phyloP scores from a whole-genome alignment of 2,329 filamentous ascomycete species.

The Epichloe typhina region DNA sequence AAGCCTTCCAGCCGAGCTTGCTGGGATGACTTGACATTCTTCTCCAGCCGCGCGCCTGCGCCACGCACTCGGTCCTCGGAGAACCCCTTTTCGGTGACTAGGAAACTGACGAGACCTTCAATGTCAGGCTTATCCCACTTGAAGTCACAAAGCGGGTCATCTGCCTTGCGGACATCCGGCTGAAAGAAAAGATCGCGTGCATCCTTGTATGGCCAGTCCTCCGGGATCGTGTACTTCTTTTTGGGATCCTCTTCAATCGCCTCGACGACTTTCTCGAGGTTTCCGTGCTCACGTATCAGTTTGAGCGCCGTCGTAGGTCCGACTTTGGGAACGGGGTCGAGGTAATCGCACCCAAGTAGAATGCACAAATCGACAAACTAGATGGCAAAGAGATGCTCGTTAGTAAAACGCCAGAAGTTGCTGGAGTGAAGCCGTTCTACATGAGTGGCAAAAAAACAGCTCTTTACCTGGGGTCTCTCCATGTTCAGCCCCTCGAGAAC shows the following conservation, averaged over 20 bases:
- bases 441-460: not conserved
- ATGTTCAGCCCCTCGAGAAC: constrained; percentile 79
- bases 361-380: constrained; percentile 98
- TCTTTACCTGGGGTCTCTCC: constrained; percentile 65
- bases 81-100: constrained; percentile 93
- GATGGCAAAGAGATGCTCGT: not conserved
- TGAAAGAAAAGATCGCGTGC: constrained; percentile 85
- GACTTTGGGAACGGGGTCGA: constrained; percentile 90
- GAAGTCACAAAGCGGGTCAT: constrained; percentile 83
- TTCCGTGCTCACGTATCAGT: constrained; percentile 83
- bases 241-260: constrained; percentile 63
- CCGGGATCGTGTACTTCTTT: constrained; percentile 72
- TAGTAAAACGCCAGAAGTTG: constrained; percentile 5
- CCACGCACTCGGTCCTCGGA: constrained; percentile 83
- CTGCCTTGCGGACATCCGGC: constrained; percentile 74
- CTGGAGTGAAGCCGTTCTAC: not conserved
- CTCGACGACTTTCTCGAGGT: constrained; percentile 76
- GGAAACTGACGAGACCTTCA: constrained; percentile 76
- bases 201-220: constrained; percentile 94
- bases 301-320: constrained; percentile 86
- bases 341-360: constrained; percentile 91
- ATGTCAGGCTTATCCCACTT: constrained; percentile 94
- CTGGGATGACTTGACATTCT: constrained; percentile 82
- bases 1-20: constrained; percentile 90
- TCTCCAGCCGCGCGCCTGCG: constrained; percentile 65